These are phyloP conservation scores for Penicillium sp. DNA, from an alignment of 2,329 filamentous ascomycete species.

Conservation along the genomic window DNA sequence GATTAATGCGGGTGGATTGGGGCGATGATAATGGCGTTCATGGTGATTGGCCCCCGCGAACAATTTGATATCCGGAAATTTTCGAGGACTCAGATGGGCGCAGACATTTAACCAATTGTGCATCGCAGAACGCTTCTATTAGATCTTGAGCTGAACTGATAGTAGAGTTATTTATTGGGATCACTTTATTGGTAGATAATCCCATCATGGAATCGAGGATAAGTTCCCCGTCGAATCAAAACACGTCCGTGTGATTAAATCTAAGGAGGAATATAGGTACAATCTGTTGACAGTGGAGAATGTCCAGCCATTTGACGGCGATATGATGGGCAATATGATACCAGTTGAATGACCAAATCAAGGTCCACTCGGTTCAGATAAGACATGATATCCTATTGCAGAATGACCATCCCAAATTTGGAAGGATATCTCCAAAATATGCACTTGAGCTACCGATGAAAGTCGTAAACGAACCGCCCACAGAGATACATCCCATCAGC, in stretches of 20 bases:
- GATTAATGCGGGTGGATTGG: constrained; percentile 2
- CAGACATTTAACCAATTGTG: neutral
- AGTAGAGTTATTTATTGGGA: neutral
- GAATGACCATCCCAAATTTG: no score
- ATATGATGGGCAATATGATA: no score
- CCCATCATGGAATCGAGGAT: no score
- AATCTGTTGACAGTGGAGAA: no score
- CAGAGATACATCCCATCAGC: neutral
- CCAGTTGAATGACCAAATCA: no score
- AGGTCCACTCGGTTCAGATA: no score
- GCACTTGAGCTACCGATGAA: neutral
- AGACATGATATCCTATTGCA: no score
- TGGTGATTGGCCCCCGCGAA: constrained; percentile 3
- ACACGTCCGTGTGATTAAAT: neutral
- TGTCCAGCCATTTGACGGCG: no score
- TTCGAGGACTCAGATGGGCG: neutral
- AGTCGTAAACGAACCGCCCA: neutral
- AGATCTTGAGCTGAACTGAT: neutral
- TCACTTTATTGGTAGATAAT: neutral
- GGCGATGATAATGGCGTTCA: constrained; percentile 1
- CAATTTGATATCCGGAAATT: neutral
- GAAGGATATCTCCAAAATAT: no score
- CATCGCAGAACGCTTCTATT: neutral
- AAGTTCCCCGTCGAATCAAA: neutral
- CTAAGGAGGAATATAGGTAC: no score